Percentiles rank a stretch among this genome's conserved stretches.
phyloP scores from a whole-genome alignment of 768 basidiomycete genomes.

The Mycena crocata region DNA sequence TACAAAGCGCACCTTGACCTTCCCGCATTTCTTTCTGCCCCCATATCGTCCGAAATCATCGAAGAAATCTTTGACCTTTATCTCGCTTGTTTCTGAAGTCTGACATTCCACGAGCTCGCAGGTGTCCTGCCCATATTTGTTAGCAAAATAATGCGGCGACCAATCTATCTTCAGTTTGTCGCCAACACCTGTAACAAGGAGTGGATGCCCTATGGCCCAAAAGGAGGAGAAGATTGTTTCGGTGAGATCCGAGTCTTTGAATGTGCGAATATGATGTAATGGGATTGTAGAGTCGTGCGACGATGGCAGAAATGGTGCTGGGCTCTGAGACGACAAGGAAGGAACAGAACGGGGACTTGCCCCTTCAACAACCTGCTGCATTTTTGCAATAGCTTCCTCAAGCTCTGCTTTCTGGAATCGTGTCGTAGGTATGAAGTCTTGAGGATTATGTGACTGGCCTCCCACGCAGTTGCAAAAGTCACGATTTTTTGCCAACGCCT shows the following conservation, averaged over 20 bases:
- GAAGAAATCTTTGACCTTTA: slow-evolving; percentile 84
- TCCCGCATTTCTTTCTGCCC: slow-evolving; percentile 68
- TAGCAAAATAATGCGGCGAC: slow-evolving; percentile 86
- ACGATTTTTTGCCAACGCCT: slow-evolving; percentile 69
- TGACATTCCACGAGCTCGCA: slow-evolving; percentile 88
- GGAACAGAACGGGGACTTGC: too few species aligned
- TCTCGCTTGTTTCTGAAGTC: slow-evolving; percentile 68
- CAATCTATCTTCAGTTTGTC: slow-evolving; percentile 75
- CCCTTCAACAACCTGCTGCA: too few species aligned
- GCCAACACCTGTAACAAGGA: slow-evolving; percentile 80
- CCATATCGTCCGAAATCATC: slow-evolving; percentile 76
- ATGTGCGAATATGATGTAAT: too few species aligned
- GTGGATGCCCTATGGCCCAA: slow-evolving; percentile 81
- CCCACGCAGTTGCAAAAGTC: too few species aligned
- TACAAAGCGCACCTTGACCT: slow-evolving; percentile 74
- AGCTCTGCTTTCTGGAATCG: too few species aligned
- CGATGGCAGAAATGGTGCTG: slow-evolving; percentile 79
- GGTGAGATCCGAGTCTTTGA: slow-evolving; percentile 62
- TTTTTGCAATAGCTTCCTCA: too few species aligned
- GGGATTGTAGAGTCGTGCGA: slow-evolving; percentile 57
- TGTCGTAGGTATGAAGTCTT: too few species aligned
- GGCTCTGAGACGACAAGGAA: not conserved
- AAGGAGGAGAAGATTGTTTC: slow-evolving; percentile 72
- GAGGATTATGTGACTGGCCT: too few species aligned
- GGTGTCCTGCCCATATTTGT: slow-evolving; percentile 69